Evolutionary conservation across 495 filamentous ascomycete genomes (phyloP).

Genomic region (Arthonia radiata): DNA sequence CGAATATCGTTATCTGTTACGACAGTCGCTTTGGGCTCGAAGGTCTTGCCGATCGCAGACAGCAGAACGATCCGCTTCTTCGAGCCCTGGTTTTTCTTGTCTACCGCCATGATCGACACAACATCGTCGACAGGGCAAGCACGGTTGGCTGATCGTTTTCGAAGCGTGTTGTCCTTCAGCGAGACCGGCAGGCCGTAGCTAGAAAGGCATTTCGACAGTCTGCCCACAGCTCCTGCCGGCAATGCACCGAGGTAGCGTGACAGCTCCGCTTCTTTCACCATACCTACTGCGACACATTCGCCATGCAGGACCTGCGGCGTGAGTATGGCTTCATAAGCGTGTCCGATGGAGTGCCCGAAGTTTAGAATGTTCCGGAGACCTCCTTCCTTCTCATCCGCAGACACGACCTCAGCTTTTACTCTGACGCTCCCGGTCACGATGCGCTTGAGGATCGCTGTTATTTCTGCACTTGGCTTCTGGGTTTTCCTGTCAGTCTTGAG

Average conservation of each 20-base stretch:
- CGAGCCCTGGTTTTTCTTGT: conserved; percentile 93
- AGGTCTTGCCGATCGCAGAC: conserved; percentile 64
- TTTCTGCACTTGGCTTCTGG: conserved; percentile 34
- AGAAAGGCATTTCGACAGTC: conserved; percentile 76
- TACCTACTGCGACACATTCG: conserved; percentile 86
- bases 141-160: conserved; percentile 65
- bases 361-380: conserved; percentile 87
- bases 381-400: conserved; percentile 79
- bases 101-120: conserved; percentile 78
- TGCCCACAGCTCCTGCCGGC: conserved; percentile 63
- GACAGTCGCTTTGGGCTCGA: conserved; percentile 66
- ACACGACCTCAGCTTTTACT: conserved; percentile 84
- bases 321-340: conserved; percentile 85
- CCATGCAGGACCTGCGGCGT: conserved; percentile 91
- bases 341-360: conserved; percentile 94
- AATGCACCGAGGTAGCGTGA: conserved; percentile 77
- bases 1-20: conserved; percentile 71
- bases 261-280: conserved; percentile 93
- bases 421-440: conserved; percentile 71
- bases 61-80: conserved; percentile 97
- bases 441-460: conserved; percentile 56
- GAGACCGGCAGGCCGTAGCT: conserved; percentile 81
- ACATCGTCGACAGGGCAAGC: conserved; percentile 76
- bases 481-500: conserved; percentile 31
- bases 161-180: conserved; percentile 58